Percentiles rank a stretch among this genome's conserved stretches.
These are phyloP conservation scores for Pythium monospermum DNA, from an alignment of 352 stramenopile species.

Conservation along the genomic window DNA sequence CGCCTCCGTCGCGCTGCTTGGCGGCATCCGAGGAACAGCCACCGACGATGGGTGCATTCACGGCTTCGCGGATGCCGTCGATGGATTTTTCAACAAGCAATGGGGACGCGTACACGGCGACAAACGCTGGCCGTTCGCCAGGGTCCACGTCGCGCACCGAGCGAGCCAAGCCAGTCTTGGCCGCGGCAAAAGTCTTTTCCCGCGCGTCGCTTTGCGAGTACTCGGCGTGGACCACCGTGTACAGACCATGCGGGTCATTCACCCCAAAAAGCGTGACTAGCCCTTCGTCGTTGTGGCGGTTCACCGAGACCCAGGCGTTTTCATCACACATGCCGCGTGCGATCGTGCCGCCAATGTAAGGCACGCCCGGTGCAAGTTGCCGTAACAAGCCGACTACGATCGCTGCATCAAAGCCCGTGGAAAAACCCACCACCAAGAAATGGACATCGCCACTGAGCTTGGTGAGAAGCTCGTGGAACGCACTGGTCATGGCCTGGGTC, in stretches of 20 bases:
- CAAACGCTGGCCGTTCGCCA: conserved; percentile 73
- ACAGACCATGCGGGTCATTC: conserved; percentile 77
- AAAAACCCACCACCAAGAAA: conserved; percentile 85
- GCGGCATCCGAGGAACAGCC: conserved; percentile 78
- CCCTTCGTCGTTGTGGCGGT: conserved; percentile 79
- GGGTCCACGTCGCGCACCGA: conserved; percentile 51
- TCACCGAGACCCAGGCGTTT: conserved; percentile 84
- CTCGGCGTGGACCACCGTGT: conserved; percentile 73
- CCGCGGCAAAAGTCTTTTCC: conserved; percentile 70
- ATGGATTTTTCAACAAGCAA: conserved; percentile 81
- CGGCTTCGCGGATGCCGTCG: conserved; percentile 73
- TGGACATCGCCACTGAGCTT: conserved; percentile 76
- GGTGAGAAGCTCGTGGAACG: conserved; percentile 74
- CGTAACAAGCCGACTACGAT: conserved; percentile 67
- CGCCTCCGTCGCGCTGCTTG: conserved; percentile 56
- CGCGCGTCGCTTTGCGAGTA: conserved; percentile 77
- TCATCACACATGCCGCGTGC: conserved; percentile 83
- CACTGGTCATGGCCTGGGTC: conserved; percentile 62
- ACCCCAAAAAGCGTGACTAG: conserved; percentile 83
- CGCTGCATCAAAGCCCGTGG: conserved; percentile 73
- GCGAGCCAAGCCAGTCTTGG: conserved; percentile 56
- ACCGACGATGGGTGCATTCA: conserved; percentile 77
- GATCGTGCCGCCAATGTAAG: conserved; percentile 83
- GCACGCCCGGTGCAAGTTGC: conserved; percentile 69
- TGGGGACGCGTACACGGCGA: conserved; percentile 73